Base-by-base conservation (phyloP, 805 yeast genomes). In the Cyberlindnera maritima region DNA sequence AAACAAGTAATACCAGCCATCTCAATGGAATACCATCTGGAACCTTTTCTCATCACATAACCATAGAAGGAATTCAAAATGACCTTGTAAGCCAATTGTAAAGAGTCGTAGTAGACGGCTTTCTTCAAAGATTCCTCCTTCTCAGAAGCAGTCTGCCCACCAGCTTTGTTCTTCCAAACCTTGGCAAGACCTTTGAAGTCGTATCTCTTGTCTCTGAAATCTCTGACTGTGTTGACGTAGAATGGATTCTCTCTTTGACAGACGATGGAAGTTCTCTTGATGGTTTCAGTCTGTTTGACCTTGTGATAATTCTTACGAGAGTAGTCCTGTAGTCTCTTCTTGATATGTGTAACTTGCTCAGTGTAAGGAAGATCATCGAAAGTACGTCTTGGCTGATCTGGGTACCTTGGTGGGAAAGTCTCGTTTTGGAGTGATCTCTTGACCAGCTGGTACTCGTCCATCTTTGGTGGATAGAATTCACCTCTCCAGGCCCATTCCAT, bases 1-100 rank as follows among this genome's bases (percentile, higher is more conserved):
- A 91, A 74, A 75, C 99, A 95, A 0, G 99, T 94, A 17, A 94
- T 94, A 53, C 99, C 99, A 0, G 99, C 99, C 99, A 95, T 94
- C 66, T 94, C 99, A 94, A 94, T 90, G 0, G 99, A 94, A 60
- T 91, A 94, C 99, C 99, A 94, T 50, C 99, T 77, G 0, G 99
- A 94, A 34, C 99, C 99, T 60, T 94, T 94, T 67, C 99, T 80
- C 99, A 94, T 94, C 13, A 94, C 99, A 60, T 94, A 94, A 41
- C 99, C 99, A 60, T 94, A 94, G 63, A 94, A 94, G 0, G 98
- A 92, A 62, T 94, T 94, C 59, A 94, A 75, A 68, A 94, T 94
- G 61, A 92, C 97, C 61, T 94, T 94, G 65, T 94, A 98, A 0
- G 99, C 99, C 54, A 94, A 75, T 68, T 94, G 99, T 57, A 94